Base-by-base conservation (phyloP, 225 moss, liverwort and hornwort species). In the Polytrichum formosum region DNA sequence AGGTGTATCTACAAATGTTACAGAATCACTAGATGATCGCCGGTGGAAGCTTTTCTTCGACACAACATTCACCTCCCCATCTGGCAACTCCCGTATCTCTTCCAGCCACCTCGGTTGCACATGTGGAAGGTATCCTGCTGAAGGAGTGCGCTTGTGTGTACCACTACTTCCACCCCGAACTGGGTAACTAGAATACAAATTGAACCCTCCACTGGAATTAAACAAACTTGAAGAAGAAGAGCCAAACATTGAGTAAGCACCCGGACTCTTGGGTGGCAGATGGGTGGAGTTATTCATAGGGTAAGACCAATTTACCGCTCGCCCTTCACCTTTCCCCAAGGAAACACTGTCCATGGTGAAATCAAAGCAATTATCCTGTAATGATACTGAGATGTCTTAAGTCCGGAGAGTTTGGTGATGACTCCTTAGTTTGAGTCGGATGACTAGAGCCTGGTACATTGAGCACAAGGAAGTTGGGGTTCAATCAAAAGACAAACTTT, bases 201-300 rank as follows among this genome's bases (percentile, higher is more conserved):
- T 80, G 6, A 74, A 72, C 0, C 79, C 64, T 16, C 79, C 73
- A 9, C 75, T 72, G 17, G 69, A 75, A 18, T 92, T 92, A 25
- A 94, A 98, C n/a, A 94, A 71, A 61, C 86, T 94, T 19, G 84
- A 71, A 6, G 86, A 65, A 68, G 61, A 19, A 77, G 81, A 73
- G 75, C 73, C 79, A 55, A 87, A 87, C 84, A 84, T 81, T n/a
- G 84, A 84, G 28, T 79, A 90, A 18, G 81, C 76, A 2, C 85
- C 85, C 28, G 97, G 97, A 56, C 97, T 92, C 59, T 94, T 98
- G 0, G 94, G 97, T 26, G 97, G 97, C 68, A 98, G 79, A 66
- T 98, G 92, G 28, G 93, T 83, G 59, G 94, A 90, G 78, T 94
- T 92, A 85, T 90, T 92, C 94, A 98, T 92, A 18, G 97, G 97